Evolutionary conservation across 345 rosid species (phyloP).

Genomic region (Clarkia xantiana): DNA sequence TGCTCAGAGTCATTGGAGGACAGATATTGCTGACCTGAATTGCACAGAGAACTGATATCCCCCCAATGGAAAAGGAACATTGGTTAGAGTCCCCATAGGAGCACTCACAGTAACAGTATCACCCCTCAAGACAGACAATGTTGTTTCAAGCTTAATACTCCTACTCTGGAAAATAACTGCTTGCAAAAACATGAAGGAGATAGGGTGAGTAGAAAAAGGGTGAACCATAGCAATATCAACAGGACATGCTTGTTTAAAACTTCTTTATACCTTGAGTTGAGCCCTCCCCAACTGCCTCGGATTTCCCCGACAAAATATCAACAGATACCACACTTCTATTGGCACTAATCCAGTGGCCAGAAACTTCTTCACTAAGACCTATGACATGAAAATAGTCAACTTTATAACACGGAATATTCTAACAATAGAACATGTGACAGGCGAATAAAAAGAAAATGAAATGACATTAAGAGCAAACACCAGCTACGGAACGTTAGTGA

Average conservation of each 20-base stretch:
- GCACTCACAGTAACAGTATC: conserved; percentile 42
- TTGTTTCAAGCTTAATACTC: conserved; percentile 45
- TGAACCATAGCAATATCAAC: background rate
- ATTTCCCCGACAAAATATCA: conserved; percentile 48
- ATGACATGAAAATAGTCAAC: conserved; percentile 3
- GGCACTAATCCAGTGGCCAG: conserved; percentile 59
- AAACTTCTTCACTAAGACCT: conserved; percentile 41
- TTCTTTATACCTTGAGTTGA: conserved; percentile 41
- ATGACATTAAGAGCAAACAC: too few relatives aligned
- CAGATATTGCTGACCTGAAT: conserved; percentile 39
- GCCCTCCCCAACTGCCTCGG: conserved; percentile 58
- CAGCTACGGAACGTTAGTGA: too few relatives aligned
- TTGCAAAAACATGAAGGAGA: conserved; percentile 13
- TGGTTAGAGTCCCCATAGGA: conserved; percentile 61
- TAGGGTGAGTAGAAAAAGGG: background rate
- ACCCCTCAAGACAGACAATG: conserved; percentile 48
- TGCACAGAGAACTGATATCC: conserved; percentile 66
- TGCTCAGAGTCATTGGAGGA: too few relatives aligned
- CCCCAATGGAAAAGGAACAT: conserved; percentile 54
- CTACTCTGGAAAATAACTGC: conserved; percentile 55
- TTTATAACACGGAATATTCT: too few relatives aligned
- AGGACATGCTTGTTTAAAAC: too few relatives aligned
- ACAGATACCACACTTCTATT: conserved; percentile 46
- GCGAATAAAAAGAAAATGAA: background rate
- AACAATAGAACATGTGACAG: background rate